These are phyloP conservation scores for Eremochloa ophiuroides DNA, from an alignment of 176 grass and related monocot genomes.

Conservation along the genomic window DNA sequence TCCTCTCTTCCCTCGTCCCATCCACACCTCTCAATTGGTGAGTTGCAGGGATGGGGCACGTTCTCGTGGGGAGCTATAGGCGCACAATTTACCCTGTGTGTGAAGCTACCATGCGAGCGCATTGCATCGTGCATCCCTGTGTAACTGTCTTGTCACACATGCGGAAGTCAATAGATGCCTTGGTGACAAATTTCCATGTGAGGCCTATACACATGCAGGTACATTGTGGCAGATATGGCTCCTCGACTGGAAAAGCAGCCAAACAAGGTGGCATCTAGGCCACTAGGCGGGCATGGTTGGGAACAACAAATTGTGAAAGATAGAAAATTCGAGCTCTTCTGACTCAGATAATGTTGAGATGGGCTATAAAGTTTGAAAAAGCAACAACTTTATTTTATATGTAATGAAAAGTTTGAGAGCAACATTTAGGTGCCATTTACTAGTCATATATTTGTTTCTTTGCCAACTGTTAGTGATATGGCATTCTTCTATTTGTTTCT, in stretches of 20 bases:
- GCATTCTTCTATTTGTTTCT: not conserved
- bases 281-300: not conserved
- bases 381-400: not conserved
- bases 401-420: not conserved
- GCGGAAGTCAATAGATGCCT: too few relatives aligned
- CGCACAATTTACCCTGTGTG: too few relatives aligned
- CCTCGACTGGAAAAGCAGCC: not conserved
- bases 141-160: not conserved
- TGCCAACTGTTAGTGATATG: not conserved
- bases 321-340: not conserved
- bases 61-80: not conserved
- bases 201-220: too few relatives aligned
- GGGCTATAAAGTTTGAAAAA: not conserved
- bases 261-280: not conserved
- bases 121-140: not conserved
- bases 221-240: not conserved
- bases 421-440: not conserved
- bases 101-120: not conserved
- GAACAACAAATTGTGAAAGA: not conserved
- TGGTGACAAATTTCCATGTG: too few relatives aligned
- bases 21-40: not conserved
- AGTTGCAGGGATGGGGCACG: not conserved
- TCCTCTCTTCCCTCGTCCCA: not conserved
- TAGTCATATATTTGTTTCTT: not conserved
- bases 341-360: not conserved